A percentile compares a stretch with the other conserved stretches of the same genome.
These are phyloP conservation scores for Iberis amara DNA, from an alignment of 441 rosid genomes.

Conservation along the genomic window DNA sequence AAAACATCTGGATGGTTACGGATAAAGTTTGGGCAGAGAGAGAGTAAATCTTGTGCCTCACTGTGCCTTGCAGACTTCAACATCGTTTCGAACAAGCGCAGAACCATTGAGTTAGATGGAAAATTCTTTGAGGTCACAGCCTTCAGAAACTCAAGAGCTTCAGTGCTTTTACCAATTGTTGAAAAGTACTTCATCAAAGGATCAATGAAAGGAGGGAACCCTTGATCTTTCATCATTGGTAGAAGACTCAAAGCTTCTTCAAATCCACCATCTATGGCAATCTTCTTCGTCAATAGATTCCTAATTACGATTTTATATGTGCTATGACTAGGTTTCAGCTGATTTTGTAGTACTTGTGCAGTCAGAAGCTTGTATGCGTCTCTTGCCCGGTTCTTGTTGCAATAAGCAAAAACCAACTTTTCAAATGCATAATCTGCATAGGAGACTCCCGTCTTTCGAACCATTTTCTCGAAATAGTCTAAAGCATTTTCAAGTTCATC, in stretches of 20 bases:
- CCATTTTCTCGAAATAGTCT: constrained; percentile 49
- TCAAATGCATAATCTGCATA: constrained; percentile 48
- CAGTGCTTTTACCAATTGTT: constrained; percentile 55
- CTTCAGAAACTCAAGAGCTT: constrained; percentile 56
- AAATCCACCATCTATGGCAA: constrained; percentile 55
- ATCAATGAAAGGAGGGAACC: constrained; percentile 65
- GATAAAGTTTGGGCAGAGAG: constrained; percentile 56
- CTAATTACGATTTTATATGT: constrained; percentile 56
- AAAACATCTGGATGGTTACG: constrained; percentile 76
- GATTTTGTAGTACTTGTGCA: constrained; percentile 31
- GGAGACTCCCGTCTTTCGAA: constrained; percentile 40
- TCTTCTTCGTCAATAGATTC: constrained; percentile 50
- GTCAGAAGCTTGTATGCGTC: constrained; percentile 60
- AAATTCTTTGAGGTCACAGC: constrained; percentile 56
- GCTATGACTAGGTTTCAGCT: constrained; percentile 50
- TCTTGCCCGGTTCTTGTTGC: constrained; percentile 46
- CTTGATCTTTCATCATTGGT: constrained; percentile 63
- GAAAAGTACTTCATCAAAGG: constrained; percentile 66
- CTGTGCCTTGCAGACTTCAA: constrained; percentile 53
- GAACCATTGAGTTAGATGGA: constrained; percentile 65
- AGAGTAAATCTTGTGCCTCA: constrained; percentile 69
- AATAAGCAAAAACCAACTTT: constrained; percentile 54
- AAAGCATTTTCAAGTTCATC: constrained; percentile 59
- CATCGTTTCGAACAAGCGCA: constrained; percentile 54
- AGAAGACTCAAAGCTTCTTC: constrained; percentile 60